Percentiles rank a stretch among this genome's conserved stretches.
Evolutionary conservation across 345 rosid species (phyloP).

Genomic region (Salix dunnii): DNA sequence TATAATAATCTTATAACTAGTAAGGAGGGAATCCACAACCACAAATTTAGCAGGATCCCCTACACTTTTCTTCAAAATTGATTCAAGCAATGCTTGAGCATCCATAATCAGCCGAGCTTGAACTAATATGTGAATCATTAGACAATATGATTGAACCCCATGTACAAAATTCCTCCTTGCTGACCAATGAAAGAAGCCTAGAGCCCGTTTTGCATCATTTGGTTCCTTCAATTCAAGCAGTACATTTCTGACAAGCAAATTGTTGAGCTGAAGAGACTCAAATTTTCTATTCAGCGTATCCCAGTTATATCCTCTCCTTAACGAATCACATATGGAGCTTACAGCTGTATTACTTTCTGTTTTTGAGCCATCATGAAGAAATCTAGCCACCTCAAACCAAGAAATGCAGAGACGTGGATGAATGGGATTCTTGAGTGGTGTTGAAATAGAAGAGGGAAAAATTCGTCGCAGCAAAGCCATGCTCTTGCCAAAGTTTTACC

Average conservation of each 20-base stretch:
- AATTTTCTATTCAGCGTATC: slow-evolving; percentile 47
- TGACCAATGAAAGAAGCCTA: slow-evolving; percentile 80
- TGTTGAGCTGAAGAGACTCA: slow-evolving; percentile 31
- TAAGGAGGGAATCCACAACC: slow-evolving; percentile 49
- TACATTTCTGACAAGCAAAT: slow-evolving; percentile 38
- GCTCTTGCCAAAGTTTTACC: neutral
- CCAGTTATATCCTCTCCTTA: slow-evolving; percentile 47
- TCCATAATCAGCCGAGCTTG: slow-evolving; percentile 50
- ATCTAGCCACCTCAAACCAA: neutral
- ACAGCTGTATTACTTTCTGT: neutral
- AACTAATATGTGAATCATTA: slow-evolving; percentile 56
- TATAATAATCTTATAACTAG: slow-evolving; percentile 32
- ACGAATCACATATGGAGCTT: slow-evolving; percentile 15
- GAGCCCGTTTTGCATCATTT: slow-evolving; percentile 53
- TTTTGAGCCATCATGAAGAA: slow-evolving; percentile 7
- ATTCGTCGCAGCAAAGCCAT: slow-evolving; percentile 10
- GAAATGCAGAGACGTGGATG: slow-evolving; percentile 1
- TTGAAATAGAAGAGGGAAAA: slow-evolving; percentile 1
- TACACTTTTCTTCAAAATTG: slow-evolving; percentile 38
- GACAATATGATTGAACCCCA: slow-evolving; percentile 44
- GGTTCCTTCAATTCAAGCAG: slow-evolving; percentile 66
- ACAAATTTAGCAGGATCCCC: slow-evolving; percentile 18
- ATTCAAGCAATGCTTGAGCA: slow-evolving; percentile 60
- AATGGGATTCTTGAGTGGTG: neutral
- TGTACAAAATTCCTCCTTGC: slow-evolving; percentile 46